Evolutionary conservation across 495 filamentous ascomycete genomes (phyloP).

Genomic region (Halenospora varia): DNA sequence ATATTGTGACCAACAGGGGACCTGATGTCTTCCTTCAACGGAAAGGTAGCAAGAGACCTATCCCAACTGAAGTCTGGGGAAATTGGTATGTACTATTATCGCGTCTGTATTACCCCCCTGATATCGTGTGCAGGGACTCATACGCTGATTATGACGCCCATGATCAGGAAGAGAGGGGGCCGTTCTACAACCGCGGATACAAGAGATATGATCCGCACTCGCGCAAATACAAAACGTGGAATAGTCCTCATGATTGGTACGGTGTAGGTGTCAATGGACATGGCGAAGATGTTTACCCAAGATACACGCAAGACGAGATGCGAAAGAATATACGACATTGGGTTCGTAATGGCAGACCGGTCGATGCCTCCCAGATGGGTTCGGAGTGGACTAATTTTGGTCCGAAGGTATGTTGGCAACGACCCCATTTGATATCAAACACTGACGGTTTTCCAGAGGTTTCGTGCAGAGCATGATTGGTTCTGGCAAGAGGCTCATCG

Average conservation of each 20-base stretch:
- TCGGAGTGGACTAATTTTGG: conserved; percentile 12
- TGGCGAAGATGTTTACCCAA: conserved; percentile 1
- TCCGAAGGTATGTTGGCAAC: conserved; percentile 10
- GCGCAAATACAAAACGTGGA: conserved; percentile 18
- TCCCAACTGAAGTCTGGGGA: conserved; percentile 18
- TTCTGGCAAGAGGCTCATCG: conserved; percentile 24
- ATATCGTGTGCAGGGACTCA: conserved; percentile 11
- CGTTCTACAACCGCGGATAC: neutral
- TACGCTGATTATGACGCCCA: conserved; percentile 9
- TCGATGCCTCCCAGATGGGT: conserved; percentile 13
- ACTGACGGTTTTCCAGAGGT: conserved; percentile 12
- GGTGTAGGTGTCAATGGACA: neutral
- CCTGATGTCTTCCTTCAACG: conserved; percentile 39
- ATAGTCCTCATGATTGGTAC: conserved; percentile 6
- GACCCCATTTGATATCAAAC: neutral
- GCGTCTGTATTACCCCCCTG: neutral
- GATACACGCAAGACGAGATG: conserved; percentile 9
- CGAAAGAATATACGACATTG: neutral
- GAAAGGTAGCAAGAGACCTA: conserved; percentile 9
- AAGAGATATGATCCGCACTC: conserved; percentile 20
- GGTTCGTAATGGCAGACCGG: neutral
- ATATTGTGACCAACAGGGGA: conserved; percentile 37
- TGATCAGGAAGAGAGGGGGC: neutral
- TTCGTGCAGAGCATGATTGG: conserved; percentile 12
- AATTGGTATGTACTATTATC: conserved; percentile 15